Base-by-base conservation (phyloP, 1,284 basidiomycete species). In the Ganoderma meredithae region DNA sequence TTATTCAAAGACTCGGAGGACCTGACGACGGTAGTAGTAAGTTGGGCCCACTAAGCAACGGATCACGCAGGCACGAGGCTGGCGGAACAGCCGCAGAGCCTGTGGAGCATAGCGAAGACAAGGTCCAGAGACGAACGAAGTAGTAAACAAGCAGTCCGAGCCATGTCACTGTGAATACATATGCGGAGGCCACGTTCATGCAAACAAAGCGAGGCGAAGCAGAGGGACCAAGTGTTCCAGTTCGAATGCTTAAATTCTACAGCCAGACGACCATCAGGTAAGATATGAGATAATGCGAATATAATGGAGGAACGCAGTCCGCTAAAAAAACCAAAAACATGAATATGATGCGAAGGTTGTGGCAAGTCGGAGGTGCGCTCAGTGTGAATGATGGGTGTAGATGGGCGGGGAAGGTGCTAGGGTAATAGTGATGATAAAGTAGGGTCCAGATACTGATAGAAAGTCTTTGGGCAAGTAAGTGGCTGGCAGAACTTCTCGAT, bases 391-490 rank as follows among this genome's bases (percentile, higher is more conserved):
- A 33, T 39, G 55, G 47, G 8, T 49, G 47, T 49, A 25, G 22
- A 58, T 17, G 55, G 55, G 55, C 33, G n/a, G 19, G 53, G 39
- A n/a, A 19, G 33, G 55, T 39, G 36, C 55, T 58, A 40, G 43
- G 27, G 66, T 55, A 33, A 47, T 68, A 68, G 60, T 66, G 65
- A 71, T 69, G 62, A 72, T 72, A 72, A 72, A 69, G 68, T 72
- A 72, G 61, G 64, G 69, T 70, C 71, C 67, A 68, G 67, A 36
- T 72, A 72, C 71, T 69, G 69, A 69, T 65, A 68, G 66, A 70
- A 62, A 68, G 71, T 72, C 71, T 71, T 69, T 69, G 66, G 63
- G 31, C 39, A 36, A 67, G 65, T 71, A 64, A 53, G 67, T 71
- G 67, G 71, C 58, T 56, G 61, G 40, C 17, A 52, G 63, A 27